Evolutionary conservation across 805 yeast genomes (phyloP).

Genomic region (Candida germanica): DNA sequence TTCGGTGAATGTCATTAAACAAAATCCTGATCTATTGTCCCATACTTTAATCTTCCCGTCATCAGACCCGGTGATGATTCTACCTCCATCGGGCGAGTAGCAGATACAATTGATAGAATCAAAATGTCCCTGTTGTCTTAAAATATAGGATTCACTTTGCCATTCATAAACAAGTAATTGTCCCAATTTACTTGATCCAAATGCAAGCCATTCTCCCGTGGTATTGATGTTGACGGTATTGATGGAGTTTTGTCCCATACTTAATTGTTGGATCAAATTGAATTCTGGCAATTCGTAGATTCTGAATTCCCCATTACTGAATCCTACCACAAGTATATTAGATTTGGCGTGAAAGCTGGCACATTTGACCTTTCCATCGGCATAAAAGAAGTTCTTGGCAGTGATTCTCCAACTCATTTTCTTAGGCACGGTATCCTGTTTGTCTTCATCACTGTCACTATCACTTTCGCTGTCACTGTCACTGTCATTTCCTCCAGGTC

Average conservation of each 20-base stretch:
- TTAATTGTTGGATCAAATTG: constrained; percentile 75
- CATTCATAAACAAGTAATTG: constrained; percentile 96
- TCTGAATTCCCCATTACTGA: constrained; percentile 85
- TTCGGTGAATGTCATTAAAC: constrained; percentile 86
- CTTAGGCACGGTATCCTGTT: background rate
- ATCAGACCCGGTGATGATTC: constrained; percentile 89
- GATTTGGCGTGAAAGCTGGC: constrained; percentile 76
- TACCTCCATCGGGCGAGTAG: constrained; percentile 93
- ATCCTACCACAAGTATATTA: constrained; percentile 82
- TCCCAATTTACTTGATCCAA: constrained; percentile 89
- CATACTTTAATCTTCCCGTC: constrained; percentile 96
- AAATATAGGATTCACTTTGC: constrained; percentile 94
- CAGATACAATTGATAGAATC: constrained; percentile 81
- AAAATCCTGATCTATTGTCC: constrained; percentile 92
- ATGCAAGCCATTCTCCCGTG: constrained; percentile 95
- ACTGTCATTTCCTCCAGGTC: constrained; percentile 41
- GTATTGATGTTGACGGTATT: constrained; percentile 76
- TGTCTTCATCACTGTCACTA: constrained; percentile 17
- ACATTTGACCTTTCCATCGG: constrained; percentile 71
- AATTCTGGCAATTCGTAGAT: constrained; percentile 84
- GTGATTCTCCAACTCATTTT: constrained; percentile 76
- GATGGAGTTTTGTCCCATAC: constrained; percentile 89
- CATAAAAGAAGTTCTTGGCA: constrained; percentile 69
- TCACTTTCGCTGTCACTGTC: constrained; percentile 30
- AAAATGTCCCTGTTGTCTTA: constrained; percentile 96